Evolutionary conservation across 129 eudicot genomes (phyloP).

Genomic region (Helianthus annuus): HanXRQr2.0-SUNRISE NC_035444.2:30071097-30071596

Average conservation of each 20-base stretch:
- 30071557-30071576: slow-evolving; percentile 6
- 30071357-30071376: neutral
- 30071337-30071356: neutral
- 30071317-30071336: neutral
- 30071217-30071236: too few relatives aligned
- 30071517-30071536: neutral
- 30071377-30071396: neutral
- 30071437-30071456: slow-evolving; percentile 14
- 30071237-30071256: too few relatives aligned
- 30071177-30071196: too few relatives aligned
- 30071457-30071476: neutral
- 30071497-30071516: neutral
- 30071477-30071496: slow-evolving; percentile 1
- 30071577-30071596: neutral
- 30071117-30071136: too few relatives aligned
- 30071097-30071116: too few relatives aligned
- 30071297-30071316: too few relatives aligned
- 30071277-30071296: too few relatives aligned
- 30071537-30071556: neutral
- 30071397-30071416: neutral
- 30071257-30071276: too few relatives aligned
- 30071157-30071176: too few relatives aligned
- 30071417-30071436: neutral
- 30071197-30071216: too few relatives aligned
- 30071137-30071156: too few relatives aligned